phyloP scores from a whole-genome alignment of 1,284 basidiomycete genomes.

The Clitocybe nebularis region DNA sequence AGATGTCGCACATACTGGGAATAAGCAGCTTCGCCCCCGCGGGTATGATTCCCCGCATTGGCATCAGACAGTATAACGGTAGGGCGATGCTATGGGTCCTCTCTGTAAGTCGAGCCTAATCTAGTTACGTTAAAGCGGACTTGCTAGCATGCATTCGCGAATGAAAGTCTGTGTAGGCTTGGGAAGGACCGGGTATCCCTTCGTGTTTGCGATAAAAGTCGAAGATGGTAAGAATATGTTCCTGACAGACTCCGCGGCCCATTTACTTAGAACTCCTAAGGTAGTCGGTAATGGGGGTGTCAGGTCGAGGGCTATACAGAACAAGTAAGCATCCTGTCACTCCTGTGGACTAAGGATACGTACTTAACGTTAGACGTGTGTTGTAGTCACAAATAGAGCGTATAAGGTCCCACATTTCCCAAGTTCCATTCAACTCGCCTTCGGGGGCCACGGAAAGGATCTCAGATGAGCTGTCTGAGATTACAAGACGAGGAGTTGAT shows the following conservation, averaged over 20 bases:
- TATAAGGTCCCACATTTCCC: constrained; percentile 98
- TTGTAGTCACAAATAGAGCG: constrained; percentile 87
- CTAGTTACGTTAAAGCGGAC: constrained; percentile 24
- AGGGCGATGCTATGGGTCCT: constrained; percentile 67
- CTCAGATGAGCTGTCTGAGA: constrained; percentile 26
- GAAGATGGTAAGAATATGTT: constrained; percentile 87
- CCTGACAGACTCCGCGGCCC: constrained; percentile 89
- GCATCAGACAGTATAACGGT: constrained; percentile 78
- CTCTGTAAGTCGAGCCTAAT: constrained; percentile 14
- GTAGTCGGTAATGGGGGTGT: constrained; percentile 81
- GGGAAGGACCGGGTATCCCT: constrained; percentile 95
- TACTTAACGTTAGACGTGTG: constrained; percentile 78
- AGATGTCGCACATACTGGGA: constrained; percentile 86
- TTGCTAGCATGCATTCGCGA: constrained; percentile 81
- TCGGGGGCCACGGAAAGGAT: constrained; percentile 34
- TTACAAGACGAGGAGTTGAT: constrained; percentile 31
- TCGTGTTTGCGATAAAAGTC: constrained; percentile 92
- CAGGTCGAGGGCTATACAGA: constrained; percentile 76
- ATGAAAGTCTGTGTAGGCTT: constrained; percentile 90
- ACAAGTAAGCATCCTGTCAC: constrained; percentile 4
- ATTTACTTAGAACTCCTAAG: constrained; percentile 70
- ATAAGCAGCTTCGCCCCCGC: constrained; percentile 86
- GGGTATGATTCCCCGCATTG: constrained; percentile 57
- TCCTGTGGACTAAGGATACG: constrained; percentile 24
- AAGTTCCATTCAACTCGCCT: constrained; percentile 77